phyloP scores from a whole-genome alignment of 495 filamentous ascomycete genomes.

The Aspergillus indologenus region DNA sequence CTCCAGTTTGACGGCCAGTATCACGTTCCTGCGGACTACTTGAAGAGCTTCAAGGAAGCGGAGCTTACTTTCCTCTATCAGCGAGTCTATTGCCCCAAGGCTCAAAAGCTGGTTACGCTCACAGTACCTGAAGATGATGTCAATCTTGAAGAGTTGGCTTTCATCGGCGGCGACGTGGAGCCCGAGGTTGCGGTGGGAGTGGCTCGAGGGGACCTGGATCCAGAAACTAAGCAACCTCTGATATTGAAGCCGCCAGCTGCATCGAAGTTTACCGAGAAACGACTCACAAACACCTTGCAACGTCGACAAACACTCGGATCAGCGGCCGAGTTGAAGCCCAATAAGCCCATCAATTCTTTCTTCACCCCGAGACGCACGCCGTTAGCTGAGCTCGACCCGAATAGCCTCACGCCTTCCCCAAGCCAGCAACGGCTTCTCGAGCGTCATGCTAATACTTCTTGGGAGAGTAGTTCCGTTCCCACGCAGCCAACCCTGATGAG shows the following conservation, averaged over 20 bases:
- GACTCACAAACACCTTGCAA: slow-evolving; percentile 27
- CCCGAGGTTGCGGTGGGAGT: slow-evolving; percentile 68
- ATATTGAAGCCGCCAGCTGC: slow-evolving; percentile 29
- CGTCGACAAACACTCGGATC: slow-evolving; percentile 43
- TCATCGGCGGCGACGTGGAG: slow-evolving; percentile 72
- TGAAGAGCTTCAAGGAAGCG: slow-evolving; percentile 73
- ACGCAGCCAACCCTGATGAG: slow-evolving; percentile 30
- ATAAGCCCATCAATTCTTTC: slow-evolving; percentile 69
- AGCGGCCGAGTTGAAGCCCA: slow-evolving; percentile 57
- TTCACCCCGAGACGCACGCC: slow-evolving; percentile 75
- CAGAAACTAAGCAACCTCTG: slow-evolving; percentile 78
- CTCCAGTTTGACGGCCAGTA: slow-evolving; percentile 84
- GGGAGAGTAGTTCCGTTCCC: slow-evolving; percentile 47
- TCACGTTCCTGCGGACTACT: slow-evolving; percentile 72
- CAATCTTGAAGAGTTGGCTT: slow-evolving; percentile 64
- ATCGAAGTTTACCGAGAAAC: slow-evolving; percentile 29
- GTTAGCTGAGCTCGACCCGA: slow-evolving; percentile 82
- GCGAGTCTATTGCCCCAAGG: slow-evolving; percentile 83
- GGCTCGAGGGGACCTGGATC: slow-evolving; percentile 81
- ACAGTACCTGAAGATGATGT: slow-evolving; percentile 59
- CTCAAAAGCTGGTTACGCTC: slow-evolving; percentile 66
- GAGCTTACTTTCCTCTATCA: slow-evolving; percentile 93
- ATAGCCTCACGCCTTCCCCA: slow-evolving; percentile 71
- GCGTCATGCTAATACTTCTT: slow-evolving; percentile 51
- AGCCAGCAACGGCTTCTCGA: slow-evolving; percentile 61